Evolutionary conservation across 164 flowering plant genomes (phyloP).

Genomic region (Vitis amurensis): DNA sequence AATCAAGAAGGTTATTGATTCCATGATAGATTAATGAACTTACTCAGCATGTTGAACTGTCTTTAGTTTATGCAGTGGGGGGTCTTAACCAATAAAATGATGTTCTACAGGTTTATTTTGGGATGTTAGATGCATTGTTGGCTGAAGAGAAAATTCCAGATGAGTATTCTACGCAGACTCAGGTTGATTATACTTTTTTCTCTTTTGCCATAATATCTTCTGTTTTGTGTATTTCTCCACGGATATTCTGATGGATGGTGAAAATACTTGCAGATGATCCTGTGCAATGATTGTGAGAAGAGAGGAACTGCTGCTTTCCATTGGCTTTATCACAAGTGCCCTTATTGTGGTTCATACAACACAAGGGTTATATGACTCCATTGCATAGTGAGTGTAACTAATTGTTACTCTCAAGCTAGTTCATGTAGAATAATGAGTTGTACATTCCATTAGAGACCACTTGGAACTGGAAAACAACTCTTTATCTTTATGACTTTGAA

Average conservation of each 20-base stretch:
- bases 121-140: constrained; percentile 75
- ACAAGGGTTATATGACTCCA: constrained; percentile 60
- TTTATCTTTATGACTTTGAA: too few relatives aligned
- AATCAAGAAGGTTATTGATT: too few relatives aligned
- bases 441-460: too few relatives aligned
- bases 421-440: constrained; percentile 1
- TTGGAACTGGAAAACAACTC: too few relatives aligned
- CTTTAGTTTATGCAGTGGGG: neutral
- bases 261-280: constrained; percentile 50
- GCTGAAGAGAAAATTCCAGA: constrained; percentile 75
- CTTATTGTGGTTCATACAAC: constrained; percentile 78
- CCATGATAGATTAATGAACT: too few relatives aligned
- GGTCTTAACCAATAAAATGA: constrained; percentile 3
- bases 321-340: constrained; percentile 83
- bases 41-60: neutral
- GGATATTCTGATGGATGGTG: neutral
- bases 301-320: constrained; percentile 71
- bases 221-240: neutral
- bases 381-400: constrained; percentile 7
- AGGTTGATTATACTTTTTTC: constrained; percentile 43
- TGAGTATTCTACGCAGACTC: constrained; percentile 63
- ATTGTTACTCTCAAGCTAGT: neutral
- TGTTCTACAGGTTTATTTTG: constrained; percentile 68
- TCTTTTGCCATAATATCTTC: neutral
- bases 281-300: constrained; percentile 91